Evolutionary conservation across 2,329 filamentous ascomycete species (phyloP).

Genomic region (Davidsoniella neocaledoniae): DNA sequence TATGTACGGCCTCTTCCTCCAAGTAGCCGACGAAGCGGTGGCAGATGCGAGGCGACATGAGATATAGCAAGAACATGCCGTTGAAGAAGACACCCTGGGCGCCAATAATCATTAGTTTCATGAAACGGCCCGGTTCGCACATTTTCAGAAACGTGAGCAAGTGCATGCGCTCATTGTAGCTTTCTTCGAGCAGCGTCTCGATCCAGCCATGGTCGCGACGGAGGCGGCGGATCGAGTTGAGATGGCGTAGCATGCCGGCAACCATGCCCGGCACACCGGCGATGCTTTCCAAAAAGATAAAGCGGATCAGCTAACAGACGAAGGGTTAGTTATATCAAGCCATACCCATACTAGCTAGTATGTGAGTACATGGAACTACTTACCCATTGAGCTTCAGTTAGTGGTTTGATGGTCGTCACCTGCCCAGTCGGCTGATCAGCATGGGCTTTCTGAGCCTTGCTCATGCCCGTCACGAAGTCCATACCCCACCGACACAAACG

Average conservation of each 20-base stretch:
- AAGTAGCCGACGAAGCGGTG: conserved; percentile 95
- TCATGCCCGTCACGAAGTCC: conserved; percentile 61
- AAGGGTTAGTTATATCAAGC: neutral
- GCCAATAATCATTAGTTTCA: conserved; percentile 79
- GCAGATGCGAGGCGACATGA: conserved; percentile 70
- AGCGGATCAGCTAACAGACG: conserved; percentile 45
- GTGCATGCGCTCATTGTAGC: conserved; percentile 89
- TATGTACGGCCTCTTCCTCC: conserved; percentile 92
- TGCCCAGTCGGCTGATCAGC: conserved; percentile 39
- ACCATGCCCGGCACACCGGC: conserved; percentile 96
- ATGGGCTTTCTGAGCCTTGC: conserved; percentile 52
- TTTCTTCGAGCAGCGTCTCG: conserved; percentile 76
- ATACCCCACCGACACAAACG: conserved; percentile 62
- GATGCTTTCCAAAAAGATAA: conserved; percentile 87
- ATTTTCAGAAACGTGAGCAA: conserved; percentile 86
- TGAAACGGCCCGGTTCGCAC: conserved; percentile 58
- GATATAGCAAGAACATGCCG: conserved; percentile 73
- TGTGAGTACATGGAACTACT: conserved; percentile 14
- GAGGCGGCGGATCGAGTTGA: conserved; percentile 68
- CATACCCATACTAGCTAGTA: neutral
- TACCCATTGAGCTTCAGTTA: conserved; percentile 76
- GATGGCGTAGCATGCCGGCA: conserved; percentile 80
- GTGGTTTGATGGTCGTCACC: conserved; percentile 34
- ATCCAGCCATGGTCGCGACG: conserved; percentile 96
- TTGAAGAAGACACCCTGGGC: conserved; percentile 98